Conservation (phyloP, 1,139 yeast genomes). For the Magnusiomyces fungicola region DNA sequence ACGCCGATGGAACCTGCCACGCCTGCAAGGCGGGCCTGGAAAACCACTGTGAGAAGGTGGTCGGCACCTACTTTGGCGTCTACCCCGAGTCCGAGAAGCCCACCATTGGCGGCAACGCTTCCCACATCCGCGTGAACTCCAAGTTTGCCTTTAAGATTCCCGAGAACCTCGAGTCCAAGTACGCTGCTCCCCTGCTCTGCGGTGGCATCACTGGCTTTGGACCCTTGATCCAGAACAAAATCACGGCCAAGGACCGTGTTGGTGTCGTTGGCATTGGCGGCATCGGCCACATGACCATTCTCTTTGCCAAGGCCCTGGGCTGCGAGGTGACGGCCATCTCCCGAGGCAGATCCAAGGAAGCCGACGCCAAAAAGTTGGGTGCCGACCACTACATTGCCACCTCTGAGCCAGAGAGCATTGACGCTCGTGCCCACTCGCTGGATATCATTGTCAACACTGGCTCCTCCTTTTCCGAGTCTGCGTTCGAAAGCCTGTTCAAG, state of each 20-base stretch:
- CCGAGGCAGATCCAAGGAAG: slow-evolving; percentile 38
- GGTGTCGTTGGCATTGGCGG: slow-evolving; percentile 53
- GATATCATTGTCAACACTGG: slow-evolving; percentile 46
- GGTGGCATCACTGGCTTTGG: slow-evolving; percentile 60
- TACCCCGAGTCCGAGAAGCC: slow-evolving; percentile 21
- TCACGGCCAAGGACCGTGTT: slow-evolving; percentile 42
- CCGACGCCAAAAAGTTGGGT: slow-evolving; percentile 41
- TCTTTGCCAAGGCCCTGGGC: slow-evolving; percentile 47
- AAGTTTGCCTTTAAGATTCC: slow-evolving; percentile 52
- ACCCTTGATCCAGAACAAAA: slow-evolving; percentile 47
- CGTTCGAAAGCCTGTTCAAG: background rate
- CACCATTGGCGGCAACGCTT: slow-evolving; percentile 56
- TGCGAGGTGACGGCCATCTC: slow-evolving; percentile 46
- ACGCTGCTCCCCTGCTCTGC: slow-evolving; percentile 60
- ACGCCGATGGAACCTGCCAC: slow-evolving; percentile 43
- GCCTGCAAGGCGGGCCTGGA: slow-evolving; percentile 44
- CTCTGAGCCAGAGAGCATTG: slow-evolving; percentile 18
- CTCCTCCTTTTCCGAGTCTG: background rate
- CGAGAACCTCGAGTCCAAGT: slow-evolving; percentile 38
- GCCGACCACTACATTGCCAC: slow-evolving; percentile 41
- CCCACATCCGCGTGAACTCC: slow-evolving; percentile 48
- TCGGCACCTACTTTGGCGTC: slow-evolving; percentile 37
- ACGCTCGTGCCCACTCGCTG: slow-evolving; percentile 34
- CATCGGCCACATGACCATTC: slow-evolving; percentile 49
- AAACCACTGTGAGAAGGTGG: slow-evolving; percentile 41